A percentile compares a stretch with the other conserved stretches of the same genome.
Conservation (phyloP, 148 eudicot genomes). For the Vaccinium vitisidaea region DNA sequence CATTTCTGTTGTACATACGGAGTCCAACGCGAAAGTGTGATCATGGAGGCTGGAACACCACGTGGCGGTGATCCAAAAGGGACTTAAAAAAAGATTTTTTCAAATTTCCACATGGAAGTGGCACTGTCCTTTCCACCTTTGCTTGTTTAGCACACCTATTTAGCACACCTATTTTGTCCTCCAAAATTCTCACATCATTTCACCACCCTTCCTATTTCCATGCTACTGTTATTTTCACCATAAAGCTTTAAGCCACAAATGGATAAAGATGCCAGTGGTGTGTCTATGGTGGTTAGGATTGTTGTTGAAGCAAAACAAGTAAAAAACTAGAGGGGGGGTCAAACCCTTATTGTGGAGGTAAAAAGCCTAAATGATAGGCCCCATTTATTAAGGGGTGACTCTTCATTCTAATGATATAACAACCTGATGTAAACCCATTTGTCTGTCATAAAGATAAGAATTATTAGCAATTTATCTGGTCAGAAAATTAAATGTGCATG, state of each 20-base stretch:
- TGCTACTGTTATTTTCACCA: conserved; percentile 26
- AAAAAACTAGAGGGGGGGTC: neutral
- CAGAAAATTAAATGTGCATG: neutral
- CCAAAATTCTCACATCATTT: conserved; percentile 7
- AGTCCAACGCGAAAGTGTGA: no score
- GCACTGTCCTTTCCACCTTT: conserved; percentile 2
- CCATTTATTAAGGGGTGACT: neutral
- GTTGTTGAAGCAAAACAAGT: conserved; percentile 21
- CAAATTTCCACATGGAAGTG: neutral
- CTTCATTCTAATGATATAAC: conserved; percentile 13
- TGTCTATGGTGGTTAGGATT: conserved; percentile 14
- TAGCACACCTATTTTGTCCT: conserved; percentile 17
- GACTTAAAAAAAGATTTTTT: neutral
- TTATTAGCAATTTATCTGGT: neutral
- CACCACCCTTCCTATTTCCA: conserved; percentile 14
- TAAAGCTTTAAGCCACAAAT: conserved; percentile 17
- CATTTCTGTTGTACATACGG: neutral
- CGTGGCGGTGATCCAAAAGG: neutral
- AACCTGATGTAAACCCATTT: conserved; percentile 22
- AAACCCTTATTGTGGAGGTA: neutral
- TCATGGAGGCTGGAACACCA: no score
- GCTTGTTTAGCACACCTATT: conserved; percentile 26
- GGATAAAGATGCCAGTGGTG: conserved; percentile 18
- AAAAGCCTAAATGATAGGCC: neutral
- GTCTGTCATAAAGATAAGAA: conserved; percentile 4